Base-by-base conservation (phyloP, 2,329 filamentous ascomycete genomes). In the Gremmenia infestans region DNA sequence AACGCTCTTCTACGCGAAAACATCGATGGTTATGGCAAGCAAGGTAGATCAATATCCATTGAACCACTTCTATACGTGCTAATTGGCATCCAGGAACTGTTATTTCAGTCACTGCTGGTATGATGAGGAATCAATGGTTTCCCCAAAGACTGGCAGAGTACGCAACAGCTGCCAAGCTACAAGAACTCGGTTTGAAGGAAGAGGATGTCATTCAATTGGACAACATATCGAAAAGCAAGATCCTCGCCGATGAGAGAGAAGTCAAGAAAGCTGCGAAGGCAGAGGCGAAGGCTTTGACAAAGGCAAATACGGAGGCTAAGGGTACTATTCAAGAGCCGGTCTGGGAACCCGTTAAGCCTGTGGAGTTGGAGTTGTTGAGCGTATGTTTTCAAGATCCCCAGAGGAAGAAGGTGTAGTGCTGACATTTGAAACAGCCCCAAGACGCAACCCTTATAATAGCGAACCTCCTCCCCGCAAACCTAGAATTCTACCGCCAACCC, bases 81-180 rank as follows among this genome's bases (percentile, higher is more conserved):
- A 67, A 70, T 72, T 67, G 40, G 55, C 52, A 25, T 48, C 12
- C 51, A 83, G 80, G 80, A 58, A 68, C 76, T 17, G 75, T 81
- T 57, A 71, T 83, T 19, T 76, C 79, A 35, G 72, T 82, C 43
- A 68, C 76, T n/a, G 68, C 72, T 15, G 77, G 80, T 22, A 70
- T 73, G 39, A 82, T 84, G 79, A 74, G 81, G 60, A 81, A 81
- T 65, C 68, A 70, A 53, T 81, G 76, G 76, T 81, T 77, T 61
- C 80, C 79, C 3, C 67, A 67, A 45, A 70, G 73, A 56, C 70
- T 76, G 59, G 81, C 80, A 59, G 73, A 78, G 65, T 83, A 83
- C 68, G 71, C 81, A 22, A 74, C 78, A 47, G 61, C 66, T 37
- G 65, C 68, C 40, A 74, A 78, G 58, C 57, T 77, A 47, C 73